Evolutionary conservation across 257 asterid genomes (phyloP).

Genomic region (Euphrasia confusa): DNA sequence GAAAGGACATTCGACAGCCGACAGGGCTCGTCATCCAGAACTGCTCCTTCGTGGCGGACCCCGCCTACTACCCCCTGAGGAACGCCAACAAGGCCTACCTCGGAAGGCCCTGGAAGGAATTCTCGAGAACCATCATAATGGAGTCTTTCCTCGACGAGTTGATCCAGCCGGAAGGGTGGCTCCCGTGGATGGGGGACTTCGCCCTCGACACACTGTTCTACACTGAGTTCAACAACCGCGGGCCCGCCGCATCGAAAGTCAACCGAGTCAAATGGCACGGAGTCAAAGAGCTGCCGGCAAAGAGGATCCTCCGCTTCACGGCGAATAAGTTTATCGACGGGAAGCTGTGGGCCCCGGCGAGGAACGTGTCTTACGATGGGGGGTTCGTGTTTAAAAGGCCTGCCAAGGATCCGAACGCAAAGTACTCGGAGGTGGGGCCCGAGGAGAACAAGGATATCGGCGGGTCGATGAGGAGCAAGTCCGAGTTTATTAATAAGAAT

Average conservation of each 20-base stretch:
- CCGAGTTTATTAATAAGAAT: background rate
- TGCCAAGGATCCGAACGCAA: constrained; percentile 18
- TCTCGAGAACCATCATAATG: constrained; percentile 60
- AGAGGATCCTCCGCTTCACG: constrained; percentile 47
- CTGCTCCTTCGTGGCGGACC: constrained; percentile 56
- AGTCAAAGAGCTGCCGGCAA: constrained; percentile 51
- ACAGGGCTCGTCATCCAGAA: constrained; percentile 65
- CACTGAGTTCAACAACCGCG: constrained; percentile 66
- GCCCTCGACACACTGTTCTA: constrained; percentile 52
- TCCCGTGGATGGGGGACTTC: constrained; percentile 56
- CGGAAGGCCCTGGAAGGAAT: constrained; percentile 84
- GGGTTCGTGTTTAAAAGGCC: constrained; percentile 49
- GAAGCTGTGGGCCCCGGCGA: constrained; percentile 36
- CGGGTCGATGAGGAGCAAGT: background rate
- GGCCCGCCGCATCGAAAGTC: constrained; percentile 51
- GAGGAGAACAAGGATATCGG: constrained; percentile 61
- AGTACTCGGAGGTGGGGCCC: constrained; percentile 46
- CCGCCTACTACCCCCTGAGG: constrained; percentile 36
- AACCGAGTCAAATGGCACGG: constrained; percentile 57
- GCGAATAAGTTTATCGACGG: constrained; percentile 44
- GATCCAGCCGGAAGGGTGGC: constrained; percentile 68
- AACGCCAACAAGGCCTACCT: constrained; percentile 45
- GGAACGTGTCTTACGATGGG: constrained; percentile 37
- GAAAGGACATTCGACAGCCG: constrained; percentile 72
- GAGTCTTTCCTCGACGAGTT: constrained; percentile 64